These are phyloP conservation scores for Coccinonectria pachysandricola DNA, from an alignment of 2,329 filamentous ascomycete genomes.

Conservation along the genomic window DNA sequence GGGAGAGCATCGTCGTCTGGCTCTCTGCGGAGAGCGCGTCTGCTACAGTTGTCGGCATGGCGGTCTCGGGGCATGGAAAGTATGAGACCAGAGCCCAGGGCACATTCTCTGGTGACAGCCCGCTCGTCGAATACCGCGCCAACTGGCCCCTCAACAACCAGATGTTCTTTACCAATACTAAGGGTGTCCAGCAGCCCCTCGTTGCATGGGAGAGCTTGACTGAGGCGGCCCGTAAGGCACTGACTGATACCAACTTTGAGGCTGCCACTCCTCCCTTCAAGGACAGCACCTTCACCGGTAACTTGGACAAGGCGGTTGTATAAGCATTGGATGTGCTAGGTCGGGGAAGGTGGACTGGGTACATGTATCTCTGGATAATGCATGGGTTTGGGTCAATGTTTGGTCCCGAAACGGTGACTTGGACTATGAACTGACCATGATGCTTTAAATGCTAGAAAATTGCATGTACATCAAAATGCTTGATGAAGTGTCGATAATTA, in stretches of 20 bases:
- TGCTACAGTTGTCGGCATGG: slow-evolving; percentile 22
- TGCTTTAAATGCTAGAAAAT: no score
- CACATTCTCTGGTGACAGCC: slow-evolving; percentile 17
- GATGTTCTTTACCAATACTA: slow-evolving; percentile 24
- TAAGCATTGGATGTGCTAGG: no score
- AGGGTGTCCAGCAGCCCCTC: slow-evolving; percentile 31
- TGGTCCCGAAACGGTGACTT: no score
- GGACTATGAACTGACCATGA: no score
- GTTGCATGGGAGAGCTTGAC: slow-evolving; percentile 34
- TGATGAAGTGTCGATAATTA: no score
- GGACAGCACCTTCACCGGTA: slow-evolving; percentile 16
- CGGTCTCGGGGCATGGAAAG: slow-evolving; percentile 27
- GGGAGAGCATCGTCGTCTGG: slow-evolving; percentile 19
- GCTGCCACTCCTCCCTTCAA: slow-evolving; percentile 33
- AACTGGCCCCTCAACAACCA: slow-evolving; percentile 25
- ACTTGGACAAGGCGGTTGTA: slow-evolving; percentile 12
- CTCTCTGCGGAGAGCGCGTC: slow-evolving; percentile 16
- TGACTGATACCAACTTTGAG: slow-evolving; percentile 32
- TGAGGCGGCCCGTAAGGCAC: slow-evolving; percentile 24
- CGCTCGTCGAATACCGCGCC: slow-evolving; percentile 25
- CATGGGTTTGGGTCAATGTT: no score
- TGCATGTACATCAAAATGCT: no score
- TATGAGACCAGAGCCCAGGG: slow-evolving; percentile 20
- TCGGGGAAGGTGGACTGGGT: no score
- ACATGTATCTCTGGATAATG: no score